These are phyloP conservation scores for Sarocladiaceae sp. DNA, from an alignment of 2,329 filamentous ascomycete species.

Conservation along the genomic window DNA sequence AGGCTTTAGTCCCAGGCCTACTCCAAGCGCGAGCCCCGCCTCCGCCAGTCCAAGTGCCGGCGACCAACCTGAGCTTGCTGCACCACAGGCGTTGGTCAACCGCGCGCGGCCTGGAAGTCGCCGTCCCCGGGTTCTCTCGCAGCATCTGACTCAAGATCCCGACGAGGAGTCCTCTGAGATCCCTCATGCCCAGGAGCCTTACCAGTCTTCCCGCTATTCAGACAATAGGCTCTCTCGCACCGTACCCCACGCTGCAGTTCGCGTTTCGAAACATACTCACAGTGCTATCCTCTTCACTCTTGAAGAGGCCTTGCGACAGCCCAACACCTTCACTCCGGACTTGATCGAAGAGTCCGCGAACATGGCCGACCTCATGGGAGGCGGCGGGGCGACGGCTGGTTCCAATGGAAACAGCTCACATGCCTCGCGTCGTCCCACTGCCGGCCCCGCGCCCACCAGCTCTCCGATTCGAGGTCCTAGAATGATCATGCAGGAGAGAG, in stretches of 20 bases:
- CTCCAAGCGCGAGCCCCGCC: conserved; percentile 4
- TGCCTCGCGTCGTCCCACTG: conserved; percentile 39
- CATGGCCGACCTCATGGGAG: conserved; percentile 76
- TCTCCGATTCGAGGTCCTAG: conserved; percentile 75
- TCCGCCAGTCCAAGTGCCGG: conserved; percentile 8
- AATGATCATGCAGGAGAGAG: conserved; percentile 86
- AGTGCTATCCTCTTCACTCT: conserved; percentile 89
- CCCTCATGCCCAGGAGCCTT: conserved; percentile 21
- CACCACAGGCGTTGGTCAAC: neutral
- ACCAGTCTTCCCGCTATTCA: conserved; percentile 20
- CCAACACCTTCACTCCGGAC: conserved; percentile 79
- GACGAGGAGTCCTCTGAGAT: conserved; percentile 34
- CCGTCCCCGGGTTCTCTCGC: conserved; percentile 35
- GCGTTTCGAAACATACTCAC: conserved; percentile 78
- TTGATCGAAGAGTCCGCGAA: conserved; percentile 81
- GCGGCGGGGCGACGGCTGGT: conserved; percentile 50
- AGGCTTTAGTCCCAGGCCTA: conserved; percentile 38
- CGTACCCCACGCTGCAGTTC: conserved; percentile 44
- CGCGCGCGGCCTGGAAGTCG: conserved; percentile 17
- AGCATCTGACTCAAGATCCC: conserved; percentile 43
- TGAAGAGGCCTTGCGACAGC: conserved; percentile 82
- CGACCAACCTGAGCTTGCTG: neutral
- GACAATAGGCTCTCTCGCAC: conserved; percentile 26
- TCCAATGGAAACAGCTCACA: conserved; percentile 48
- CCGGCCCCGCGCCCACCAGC: conserved; percentile 46